Conservation (phyloP, 2,329 filamentous ascomycete species). For the Raffaelea ambrosiae region DNA sequence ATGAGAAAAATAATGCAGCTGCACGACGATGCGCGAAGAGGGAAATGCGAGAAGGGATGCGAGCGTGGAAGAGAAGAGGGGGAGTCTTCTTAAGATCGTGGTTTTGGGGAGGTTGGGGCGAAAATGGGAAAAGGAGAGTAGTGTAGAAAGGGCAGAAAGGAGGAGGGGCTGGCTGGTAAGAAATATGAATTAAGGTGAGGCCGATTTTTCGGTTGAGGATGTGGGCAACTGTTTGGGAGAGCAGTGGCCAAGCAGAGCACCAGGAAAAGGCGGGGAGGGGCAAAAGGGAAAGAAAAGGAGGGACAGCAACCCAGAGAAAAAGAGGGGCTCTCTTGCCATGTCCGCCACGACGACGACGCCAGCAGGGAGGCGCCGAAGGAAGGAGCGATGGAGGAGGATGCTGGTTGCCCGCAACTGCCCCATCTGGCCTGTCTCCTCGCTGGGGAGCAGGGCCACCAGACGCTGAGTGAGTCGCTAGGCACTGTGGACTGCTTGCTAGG, state of each 20-base stretch:
- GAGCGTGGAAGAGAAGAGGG: not conserved
- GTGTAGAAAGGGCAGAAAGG: not conserved
- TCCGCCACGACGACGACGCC: too few relatives aligned
- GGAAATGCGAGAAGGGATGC: conserved; percentile 1
- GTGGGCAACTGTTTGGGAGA: conserved; percentile 4
- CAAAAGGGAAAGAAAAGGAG: not conserved
- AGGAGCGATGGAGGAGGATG: too few relatives aligned
- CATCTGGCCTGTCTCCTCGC: too few relatives aligned
- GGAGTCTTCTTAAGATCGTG: not conserved
- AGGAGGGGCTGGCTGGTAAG: conserved; percentile 4
- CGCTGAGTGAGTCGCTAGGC: too few relatives aligned
- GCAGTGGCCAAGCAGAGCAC: not conserved
- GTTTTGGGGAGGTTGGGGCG: conserved; percentile 13
- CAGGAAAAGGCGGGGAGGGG: conserved; percentile 9
- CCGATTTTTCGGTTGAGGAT: conserved; percentile 11
- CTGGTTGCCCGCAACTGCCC: too few relatives aligned
- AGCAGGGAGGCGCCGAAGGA: not conserved
- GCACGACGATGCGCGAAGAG: not conserved
- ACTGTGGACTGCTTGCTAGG: too few relatives aligned
- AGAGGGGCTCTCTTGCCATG: conserved; percentile 2
- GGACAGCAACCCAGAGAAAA: conserved; percentile 3
- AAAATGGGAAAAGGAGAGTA: conserved; percentile 1
- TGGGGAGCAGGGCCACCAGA: too few relatives aligned
- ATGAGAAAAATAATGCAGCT: conserved; percentile 5
- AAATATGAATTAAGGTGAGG: conserved; percentile 10